phyloP scores from a whole-genome alignment of 345 rosid species.

The Orychophragmus violaceus region DNA sequence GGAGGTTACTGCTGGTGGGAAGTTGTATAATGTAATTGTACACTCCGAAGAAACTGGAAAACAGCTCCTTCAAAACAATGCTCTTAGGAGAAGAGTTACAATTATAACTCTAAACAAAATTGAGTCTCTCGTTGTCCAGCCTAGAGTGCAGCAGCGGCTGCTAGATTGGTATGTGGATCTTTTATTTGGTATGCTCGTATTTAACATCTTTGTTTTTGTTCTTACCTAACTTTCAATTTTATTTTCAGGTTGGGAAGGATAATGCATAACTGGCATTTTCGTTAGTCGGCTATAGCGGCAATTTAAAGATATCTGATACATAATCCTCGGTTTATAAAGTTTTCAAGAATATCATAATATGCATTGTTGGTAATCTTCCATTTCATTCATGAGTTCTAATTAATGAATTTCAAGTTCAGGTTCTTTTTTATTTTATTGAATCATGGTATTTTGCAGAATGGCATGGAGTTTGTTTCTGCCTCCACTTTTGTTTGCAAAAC shows the following conservation, averaged over 20 bases:
- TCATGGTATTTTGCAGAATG: conserved; percentile 77
- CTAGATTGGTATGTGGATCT: conserved; percentile 76
- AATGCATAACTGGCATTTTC: no score
- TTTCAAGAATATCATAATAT: conserved; percentile 5
- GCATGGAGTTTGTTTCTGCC: conserved; percentile 89
- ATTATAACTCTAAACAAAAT: conserved; percentile 84
- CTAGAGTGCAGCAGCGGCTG: conserved; percentile 63
- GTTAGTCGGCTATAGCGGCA: no score
- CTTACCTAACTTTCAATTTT: no score
- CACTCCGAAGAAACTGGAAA: conserved; percentile 88
- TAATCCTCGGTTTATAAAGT: not conserved
- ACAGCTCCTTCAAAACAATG: conserved; percentile 84
- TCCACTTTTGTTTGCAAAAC: conserved; percentile 90
- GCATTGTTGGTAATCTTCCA: no score
- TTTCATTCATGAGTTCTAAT: no score
- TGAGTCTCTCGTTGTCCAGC: conserved; percentile 46
- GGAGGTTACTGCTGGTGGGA: no score
- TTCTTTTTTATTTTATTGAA: not conserved
- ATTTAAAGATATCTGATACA: conserved; percentile 50
- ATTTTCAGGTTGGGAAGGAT: no score
- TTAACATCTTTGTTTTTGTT: no score
- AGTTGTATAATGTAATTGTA: conserved; percentile 77
- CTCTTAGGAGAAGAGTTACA: conserved; percentile 75
- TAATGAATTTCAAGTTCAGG: not conserved
- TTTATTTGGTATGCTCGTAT: no score